Percentiles rank a stretch among this genome's conserved stretches.
Evolutionary conservation across 345 rosid genomes (phyloP).

Genomic region (Schrenkiella parvula): DNA sequence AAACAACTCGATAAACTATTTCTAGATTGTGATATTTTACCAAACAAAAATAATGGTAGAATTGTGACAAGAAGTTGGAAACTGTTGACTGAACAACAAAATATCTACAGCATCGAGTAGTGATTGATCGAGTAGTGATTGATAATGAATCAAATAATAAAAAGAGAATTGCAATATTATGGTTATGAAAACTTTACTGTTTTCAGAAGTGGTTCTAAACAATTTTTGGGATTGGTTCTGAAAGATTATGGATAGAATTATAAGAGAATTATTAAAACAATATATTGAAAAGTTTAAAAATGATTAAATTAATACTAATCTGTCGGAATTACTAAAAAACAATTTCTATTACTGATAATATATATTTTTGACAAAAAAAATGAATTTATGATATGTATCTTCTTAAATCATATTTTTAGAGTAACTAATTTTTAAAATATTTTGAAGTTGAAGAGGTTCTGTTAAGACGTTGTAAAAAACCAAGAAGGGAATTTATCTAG

Average conservation of each 20-base stretch:
- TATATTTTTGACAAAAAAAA: too few species aligned
- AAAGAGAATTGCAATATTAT: neutral
- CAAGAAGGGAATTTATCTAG: neutral
- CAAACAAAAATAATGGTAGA: neutral
- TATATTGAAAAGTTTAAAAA: too few species aligned
- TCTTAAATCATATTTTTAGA: neutral
- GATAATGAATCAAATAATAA: neutral
- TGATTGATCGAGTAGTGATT: too few species aligned
- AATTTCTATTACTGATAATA: too few species aligned
- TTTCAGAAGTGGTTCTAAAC: neutral
- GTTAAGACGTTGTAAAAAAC: neutral
- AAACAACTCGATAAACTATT: conserved; percentile 6
- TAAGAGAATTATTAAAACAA: too few species aligned
- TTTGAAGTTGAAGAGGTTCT: neutral
- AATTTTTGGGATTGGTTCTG: neutral
- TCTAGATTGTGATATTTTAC: conserved; percentile 13
- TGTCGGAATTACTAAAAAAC: too few species aligned
- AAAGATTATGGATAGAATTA: too few species aligned
- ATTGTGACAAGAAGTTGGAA: neutral
- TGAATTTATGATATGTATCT: neutral
- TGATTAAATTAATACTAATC: too few species aligned
- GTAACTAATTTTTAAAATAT: neutral
- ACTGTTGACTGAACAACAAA: neutral
- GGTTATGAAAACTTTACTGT: neutral
- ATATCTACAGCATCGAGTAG: neutral